Conservation (phyloP, 352 stramenopile species). For the Pythium vanterpoolii region DNA sequence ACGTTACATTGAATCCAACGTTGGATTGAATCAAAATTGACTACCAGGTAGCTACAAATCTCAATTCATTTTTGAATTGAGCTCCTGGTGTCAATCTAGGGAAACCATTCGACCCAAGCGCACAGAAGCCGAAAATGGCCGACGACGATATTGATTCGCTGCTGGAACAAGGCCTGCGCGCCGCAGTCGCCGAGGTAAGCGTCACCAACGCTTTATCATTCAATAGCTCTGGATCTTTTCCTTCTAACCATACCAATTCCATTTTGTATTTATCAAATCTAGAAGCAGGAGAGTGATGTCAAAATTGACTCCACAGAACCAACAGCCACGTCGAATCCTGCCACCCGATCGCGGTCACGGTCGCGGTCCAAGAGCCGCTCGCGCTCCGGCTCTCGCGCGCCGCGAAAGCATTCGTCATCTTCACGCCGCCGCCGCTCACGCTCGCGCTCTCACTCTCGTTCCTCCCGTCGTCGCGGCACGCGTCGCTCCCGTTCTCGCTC, state of each 20-base stretch:
- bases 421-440: conserved; percentile 23
- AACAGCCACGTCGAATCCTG: neutral
- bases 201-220: neutral
- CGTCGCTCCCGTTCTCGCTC: conserved; percentile 24
- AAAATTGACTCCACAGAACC: neutral
- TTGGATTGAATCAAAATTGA: neutral
- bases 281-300: conserved; percentile 23
- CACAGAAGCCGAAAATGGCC: conserved; percentile 22
- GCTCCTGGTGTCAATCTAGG: neutral
- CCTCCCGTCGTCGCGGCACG: conserved; percentile 31
- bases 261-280: conserved; percentile 8
- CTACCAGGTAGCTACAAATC: conserved; percentile 1
- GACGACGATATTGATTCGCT: conserved; percentile 83
- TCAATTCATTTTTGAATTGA: conserved; percentile 9
- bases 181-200: conserved; percentile 40
- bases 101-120: conserved; percentile 1
- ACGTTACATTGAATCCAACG: neutral
- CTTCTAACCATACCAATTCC: conserved; percentile 6
- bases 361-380: neutral
- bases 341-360: neutral
- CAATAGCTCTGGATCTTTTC: neutral
- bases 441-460: conserved; percentile 13
- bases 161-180: conserved; percentile 70
- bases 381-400: conserved; percentile 15
- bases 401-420: conserved; percentile 15